These are phyloP conservation scores for Suhomyces terraborum DNA, from an alignment of 1,139 yeast species.

Conservation along the genomic window DNA sequence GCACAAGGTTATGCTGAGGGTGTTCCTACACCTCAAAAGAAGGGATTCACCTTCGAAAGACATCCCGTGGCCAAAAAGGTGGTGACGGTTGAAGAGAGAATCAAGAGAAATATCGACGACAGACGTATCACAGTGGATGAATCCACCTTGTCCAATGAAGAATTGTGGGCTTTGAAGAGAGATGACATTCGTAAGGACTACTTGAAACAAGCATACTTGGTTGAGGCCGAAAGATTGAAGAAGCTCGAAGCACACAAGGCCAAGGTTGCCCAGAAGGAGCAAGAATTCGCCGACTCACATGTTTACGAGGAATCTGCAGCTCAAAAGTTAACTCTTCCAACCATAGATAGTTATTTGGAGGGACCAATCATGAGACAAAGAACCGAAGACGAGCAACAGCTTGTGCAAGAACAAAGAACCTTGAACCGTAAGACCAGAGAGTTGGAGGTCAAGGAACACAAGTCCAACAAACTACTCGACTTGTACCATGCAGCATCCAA, in stretches of 20 bases:
- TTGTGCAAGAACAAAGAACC: constrained; percentile 31
- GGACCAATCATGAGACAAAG: constrained; percentile 74
- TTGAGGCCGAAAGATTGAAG: constrained; percentile 45
- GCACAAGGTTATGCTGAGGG: constrained; percentile 75
- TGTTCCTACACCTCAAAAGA: constrained; percentile 68
- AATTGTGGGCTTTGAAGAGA: constrained; percentile 56
- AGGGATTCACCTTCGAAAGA: constrained; percentile 43
- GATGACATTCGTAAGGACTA: constrained; percentile 75
- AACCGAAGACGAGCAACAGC: constrained; percentile 64
- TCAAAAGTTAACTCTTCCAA: constrained; percentile 71
- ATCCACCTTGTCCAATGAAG: constrained; percentile 44
- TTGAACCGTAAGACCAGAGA: constrained; percentile 39
- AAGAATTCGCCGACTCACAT: constrained; percentile 28
- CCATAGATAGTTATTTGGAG: constrained; percentile 65
- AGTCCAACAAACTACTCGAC: constrained; percentile 60
- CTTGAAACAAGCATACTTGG: constrained; percentile 63
- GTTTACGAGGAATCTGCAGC: constrained; percentile 38
- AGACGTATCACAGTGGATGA: constrained; percentile 38
- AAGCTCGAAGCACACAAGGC: constrained; percentile 33
- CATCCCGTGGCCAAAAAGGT: constrained; percentile 53
- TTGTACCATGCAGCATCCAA: constrained; percentile 70
- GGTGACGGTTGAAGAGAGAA: constrained; percentile 59
- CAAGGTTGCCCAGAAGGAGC: constrained; percentile 28
- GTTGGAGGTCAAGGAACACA: constrained; percentile 39
- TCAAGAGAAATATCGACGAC: constrained; percentile 52